phyloP scores from a whole-genome alignment of 768 basidiomycete species.

The Punctularia strigosozonata region DNA sequence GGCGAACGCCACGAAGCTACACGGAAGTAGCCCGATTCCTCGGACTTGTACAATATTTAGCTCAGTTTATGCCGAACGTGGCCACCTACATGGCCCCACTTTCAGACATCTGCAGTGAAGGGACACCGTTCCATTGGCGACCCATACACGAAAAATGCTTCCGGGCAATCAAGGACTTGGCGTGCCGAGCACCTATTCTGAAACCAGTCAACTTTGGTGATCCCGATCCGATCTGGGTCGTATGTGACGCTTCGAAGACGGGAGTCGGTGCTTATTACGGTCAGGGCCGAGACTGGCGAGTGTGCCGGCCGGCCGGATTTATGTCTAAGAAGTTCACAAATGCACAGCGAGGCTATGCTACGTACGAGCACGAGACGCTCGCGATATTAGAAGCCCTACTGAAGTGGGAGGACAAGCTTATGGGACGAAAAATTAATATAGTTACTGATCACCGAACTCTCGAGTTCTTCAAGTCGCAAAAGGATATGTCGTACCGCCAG shows the following conservation, averaged over 20 bases:
- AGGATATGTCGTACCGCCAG: conserved; percentile 10
- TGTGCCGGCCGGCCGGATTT: conserved; percentile 9
- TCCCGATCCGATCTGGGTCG: conserved; percentile 11
- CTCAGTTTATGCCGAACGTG: conserved; percentile 12
- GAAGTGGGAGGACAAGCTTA: conserved; percentile 22
- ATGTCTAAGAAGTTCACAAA: conserved; percentile 8
- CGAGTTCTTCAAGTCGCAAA: conserved; percentile 16
- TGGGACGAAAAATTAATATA: conserved; percentile 13
- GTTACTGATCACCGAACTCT: conserved; percentile 19
- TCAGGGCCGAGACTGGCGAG: conserved; percentile 13
- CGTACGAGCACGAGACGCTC: conserved; percentile 7
- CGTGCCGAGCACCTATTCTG: background rate
- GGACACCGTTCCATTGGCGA: conserved; percentile 15
- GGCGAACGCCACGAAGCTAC: conserved; percentile 17
- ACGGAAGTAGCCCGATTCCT: conserved; percentile 10
- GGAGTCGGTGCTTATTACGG: conserved; percentile 14
- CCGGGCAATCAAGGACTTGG: conserved; percentile 3
- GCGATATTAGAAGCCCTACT: conserved; percentile 9
- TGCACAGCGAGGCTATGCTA: conserved; percentile 6
- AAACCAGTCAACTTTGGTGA: conserved; percentile 1
- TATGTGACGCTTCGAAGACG: conserved; percentile 9
- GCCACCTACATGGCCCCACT: conserved; percentile 21
- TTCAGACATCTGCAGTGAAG: conserved; percentile 15
- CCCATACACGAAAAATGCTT: conserved; percentile 13
- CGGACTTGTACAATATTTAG: conserved; percentile 11